Conservation (phyloP, 768 basidiomycete genomes). For the Amanita inopinata region DNA sequence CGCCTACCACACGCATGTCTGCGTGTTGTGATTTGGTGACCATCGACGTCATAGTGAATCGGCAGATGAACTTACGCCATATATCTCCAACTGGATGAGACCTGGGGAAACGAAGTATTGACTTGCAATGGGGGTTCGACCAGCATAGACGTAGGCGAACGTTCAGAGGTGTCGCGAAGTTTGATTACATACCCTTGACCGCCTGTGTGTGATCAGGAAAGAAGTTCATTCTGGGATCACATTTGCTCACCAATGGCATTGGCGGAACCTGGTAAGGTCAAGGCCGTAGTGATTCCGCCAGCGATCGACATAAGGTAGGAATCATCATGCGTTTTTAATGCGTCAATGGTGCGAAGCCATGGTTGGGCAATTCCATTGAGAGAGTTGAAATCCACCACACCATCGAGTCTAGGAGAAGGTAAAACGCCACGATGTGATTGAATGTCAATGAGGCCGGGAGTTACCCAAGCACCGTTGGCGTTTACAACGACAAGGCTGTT, state of each 20-base stretch:
- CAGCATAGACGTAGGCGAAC: constrained; percentile 63
- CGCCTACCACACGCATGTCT: constrained; percentile 51
- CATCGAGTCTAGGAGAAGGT: constrained; percentile 40
- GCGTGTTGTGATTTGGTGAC: background rate
- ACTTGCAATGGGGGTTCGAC: constrained; percentile 66
- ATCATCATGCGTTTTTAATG: constrained; percentile 72
- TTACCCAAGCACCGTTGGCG: constrained; percentile 64
- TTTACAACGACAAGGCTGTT: constrained; percentile 43
- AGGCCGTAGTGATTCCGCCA: constrained; percentile 72
- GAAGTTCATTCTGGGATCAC: background rate
- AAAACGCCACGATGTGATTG: constrained; percentile 60
- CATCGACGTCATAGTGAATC: background rate
- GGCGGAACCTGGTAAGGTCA: constrained; percentile 67
- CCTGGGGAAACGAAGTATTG: constrained; percentile 36
- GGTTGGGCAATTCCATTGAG: constrained; percentile 34
- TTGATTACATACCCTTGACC: constrained; percentile 77
- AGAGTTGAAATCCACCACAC: constrained; percentile 49
- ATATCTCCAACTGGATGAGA: constrained; percentile 55
- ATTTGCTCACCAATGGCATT: constrained; percentile 45
- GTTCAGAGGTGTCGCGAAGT: constrained; percentile 60
- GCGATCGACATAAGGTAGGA: constrained; percentile 60
- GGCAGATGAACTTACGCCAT: constrained; percentile 45
- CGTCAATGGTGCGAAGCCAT: constrained; percentile 71
- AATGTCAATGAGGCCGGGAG: constrained; percentile 63
- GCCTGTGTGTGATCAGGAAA: constrained; percentile 24